Conservation (phyloP, 306 rosid species). For the Rosa chinensis region DNA sequence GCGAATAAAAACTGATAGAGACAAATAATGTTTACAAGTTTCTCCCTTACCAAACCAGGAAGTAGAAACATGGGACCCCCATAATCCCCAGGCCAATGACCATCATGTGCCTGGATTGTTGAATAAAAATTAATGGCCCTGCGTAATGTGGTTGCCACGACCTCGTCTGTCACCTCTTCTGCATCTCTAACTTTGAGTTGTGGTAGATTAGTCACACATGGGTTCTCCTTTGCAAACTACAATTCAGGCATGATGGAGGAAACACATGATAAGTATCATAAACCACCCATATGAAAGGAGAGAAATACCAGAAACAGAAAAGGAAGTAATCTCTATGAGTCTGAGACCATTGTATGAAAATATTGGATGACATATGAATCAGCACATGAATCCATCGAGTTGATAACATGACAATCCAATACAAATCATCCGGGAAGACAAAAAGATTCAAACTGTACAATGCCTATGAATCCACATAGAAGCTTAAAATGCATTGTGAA, state of each 20-base stretch:
- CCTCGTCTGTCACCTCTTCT: conserved; percentile 34
- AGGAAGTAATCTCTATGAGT: no score
- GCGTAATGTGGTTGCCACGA: conserved; percentile 26
- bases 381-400: no score
- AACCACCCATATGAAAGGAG: background rate
- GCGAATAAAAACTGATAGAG: background rate
- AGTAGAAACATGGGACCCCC: conserved; percentile 44
- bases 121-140: conserved; percentile 37
- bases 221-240: conserved; percentile 36
- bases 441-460: no score
- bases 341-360: no score
- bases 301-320: background rate
- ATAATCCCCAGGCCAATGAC: conserved; percentile 46
- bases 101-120: conserved; percentile 40
- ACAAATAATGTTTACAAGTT: background rate
- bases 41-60: conserved; percentile 38
- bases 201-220: conserved; percentile 23
- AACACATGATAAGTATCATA: background rate
- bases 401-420: no score
- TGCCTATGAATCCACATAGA: background rate
- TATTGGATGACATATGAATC: no score
- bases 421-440: no score
- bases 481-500: background rate
- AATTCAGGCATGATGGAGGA: background rate
- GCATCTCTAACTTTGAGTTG: conserved; percentile 35